Evolutionary conservation across 1,139 yeast species (phyloP).

Genomic region (Blastobotrys raffinosifermentans): DNA sequence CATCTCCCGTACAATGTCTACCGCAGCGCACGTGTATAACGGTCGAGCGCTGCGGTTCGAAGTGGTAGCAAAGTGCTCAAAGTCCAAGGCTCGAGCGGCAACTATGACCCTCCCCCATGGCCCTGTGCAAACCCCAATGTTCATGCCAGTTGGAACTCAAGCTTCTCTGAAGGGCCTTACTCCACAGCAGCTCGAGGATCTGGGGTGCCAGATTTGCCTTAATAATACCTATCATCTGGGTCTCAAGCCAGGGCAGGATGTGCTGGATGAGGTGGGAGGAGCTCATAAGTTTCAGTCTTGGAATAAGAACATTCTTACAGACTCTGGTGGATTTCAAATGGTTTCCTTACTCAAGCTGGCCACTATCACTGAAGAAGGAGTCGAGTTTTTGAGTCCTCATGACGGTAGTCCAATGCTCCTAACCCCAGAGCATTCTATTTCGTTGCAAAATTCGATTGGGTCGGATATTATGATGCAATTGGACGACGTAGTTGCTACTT

Average conservation of each 20-base stretch:
- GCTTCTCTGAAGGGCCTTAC: constrained; percentile 43
- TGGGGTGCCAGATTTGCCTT: constrained; percentile 39
- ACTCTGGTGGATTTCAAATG: constrained; percentile 44
- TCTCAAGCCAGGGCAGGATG: constrained; percentile 40
- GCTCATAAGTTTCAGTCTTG: constrained; percentile 40
- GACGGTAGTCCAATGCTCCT: constrained; percentile 42
- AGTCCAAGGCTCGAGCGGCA: constrained; percentile 41
- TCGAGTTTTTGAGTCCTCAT: constrained; percentile 40
- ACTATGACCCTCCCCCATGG: constrained; percentile 41
- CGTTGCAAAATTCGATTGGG: constrained; percentile 40
- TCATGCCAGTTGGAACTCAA: constrained; percentile 45
- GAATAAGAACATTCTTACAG: constrained; percentile 40
- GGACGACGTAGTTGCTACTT: constrained; percentile 41
- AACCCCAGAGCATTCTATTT: constrained; percentile 43
- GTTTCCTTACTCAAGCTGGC: constrained; percentile 42
- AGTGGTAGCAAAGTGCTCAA: constrained; percentile 37
- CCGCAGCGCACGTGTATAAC: constrained; percentile 9
- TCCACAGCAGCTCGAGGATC: constrained; percentile 36
- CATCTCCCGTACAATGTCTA: background rate
- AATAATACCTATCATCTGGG: constrained; percentile 43
- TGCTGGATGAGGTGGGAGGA: constrained; percentile 39
- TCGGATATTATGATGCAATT: constrained; percentile 44
- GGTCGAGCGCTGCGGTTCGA: constrained; percentile 36
- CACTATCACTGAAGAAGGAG: constrained; percentile 42
- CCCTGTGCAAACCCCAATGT: constrained; percentile 40